Base-by-base conservation (phyloP, 1,284 basidiomycete genomes). In the Cutaneotrichosporon mucoides region DNA sequence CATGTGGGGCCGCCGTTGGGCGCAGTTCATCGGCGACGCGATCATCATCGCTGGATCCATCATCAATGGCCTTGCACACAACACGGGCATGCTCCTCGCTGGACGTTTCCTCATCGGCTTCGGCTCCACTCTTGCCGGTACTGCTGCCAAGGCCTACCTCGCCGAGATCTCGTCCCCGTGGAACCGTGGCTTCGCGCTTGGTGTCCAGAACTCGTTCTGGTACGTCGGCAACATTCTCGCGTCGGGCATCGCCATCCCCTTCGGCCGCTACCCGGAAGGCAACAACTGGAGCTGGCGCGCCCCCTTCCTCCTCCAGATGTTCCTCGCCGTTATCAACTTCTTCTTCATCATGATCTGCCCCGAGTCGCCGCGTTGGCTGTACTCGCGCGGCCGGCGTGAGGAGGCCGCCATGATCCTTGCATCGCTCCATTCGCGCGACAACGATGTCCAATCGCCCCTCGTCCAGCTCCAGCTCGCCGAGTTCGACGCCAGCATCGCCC, bases 151-250 rank as follows among this genome's bases (percentile, higher is more conserved):
- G 68, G 64, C 66, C 5, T 84, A 82, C 63, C 75, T 84, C 12
- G 81, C 81, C 7, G 83, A 84, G 69, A 78, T 84, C 60, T 76
- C 81, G 3, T 40, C 81, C 2, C 81, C 83, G 5, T 79, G 81
- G 57, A 78, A 77, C 45, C 80, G 84, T 37, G 84, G 83, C 11
- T 77, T 81, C 13, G 83, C 80, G 63, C 75, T 84, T 54, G 83
- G 83, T 4, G 78, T 83, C 55, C 69, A 62, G 33, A 68, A 70
- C 55, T 63, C 56, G 37, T 83, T 81, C 70, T 84, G 79, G 69
- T 84, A 84, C 66, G 77, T 84, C 51, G 83, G 83, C 5, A 83
- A 84, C 67, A 82, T 84, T 67, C 71, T 79, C 40, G 79, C 79
- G 1, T 73, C 76, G 8, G 84, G 84, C 12, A 81, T 84, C 73